These are phyloP conservation scores for Colletotrichum orchidophilum DNA, from an alignment of 2,329 filamentous ascomycete species.

Conservation along the genomic window DNA sequence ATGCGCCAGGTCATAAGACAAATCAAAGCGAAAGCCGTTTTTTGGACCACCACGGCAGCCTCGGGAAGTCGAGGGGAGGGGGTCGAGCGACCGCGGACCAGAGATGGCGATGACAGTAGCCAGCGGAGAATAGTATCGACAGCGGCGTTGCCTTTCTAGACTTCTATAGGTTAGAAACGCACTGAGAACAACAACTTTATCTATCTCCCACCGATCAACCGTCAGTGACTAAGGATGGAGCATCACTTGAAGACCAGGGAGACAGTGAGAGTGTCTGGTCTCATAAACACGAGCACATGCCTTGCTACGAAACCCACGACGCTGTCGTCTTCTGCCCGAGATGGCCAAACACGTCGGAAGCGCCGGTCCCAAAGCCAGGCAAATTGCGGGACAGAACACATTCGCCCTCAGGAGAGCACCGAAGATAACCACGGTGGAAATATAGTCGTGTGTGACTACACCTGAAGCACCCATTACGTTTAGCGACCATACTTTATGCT, in stretches of 20 bases:
- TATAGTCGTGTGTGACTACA: neutral
- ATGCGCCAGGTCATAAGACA: neutral
- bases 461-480: neutral
- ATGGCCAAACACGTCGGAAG: neutral
- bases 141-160: neutral
- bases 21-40: neutral
- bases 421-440: neutral
- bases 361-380: neutral
- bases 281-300: neutral
- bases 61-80: neutral
- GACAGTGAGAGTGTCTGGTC: neutral
- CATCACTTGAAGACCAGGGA: neutral
- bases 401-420: neutral
- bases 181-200: neutral
- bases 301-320: neutral
- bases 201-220: too few relatives aligned
- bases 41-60: neutral
- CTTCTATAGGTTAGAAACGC: neutral
- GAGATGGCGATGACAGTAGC: neutral
- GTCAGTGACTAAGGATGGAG: too few relatives aligned
- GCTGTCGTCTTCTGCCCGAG: neutral
- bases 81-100: neutral
- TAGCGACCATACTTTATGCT: neutral
- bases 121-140: neutral
- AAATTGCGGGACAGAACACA: neutral